Conservation (phyloP, 2,329 filamentous ascomycete genomes). For the Botryotinia globosa region DNA sequence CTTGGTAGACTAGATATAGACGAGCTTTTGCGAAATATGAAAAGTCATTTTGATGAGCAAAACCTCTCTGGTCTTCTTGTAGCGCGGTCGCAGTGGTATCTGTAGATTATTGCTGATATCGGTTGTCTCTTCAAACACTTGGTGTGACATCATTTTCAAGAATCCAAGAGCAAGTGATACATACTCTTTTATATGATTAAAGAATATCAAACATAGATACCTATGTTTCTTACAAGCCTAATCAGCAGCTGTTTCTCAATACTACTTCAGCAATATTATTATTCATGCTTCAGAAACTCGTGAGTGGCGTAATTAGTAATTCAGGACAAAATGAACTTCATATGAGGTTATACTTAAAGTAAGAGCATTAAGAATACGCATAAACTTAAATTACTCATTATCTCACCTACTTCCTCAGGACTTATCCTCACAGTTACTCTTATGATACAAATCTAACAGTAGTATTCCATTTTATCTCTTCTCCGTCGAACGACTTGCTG, state of each 20-base stretch:
- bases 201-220: neutral
- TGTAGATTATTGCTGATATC: neutral
- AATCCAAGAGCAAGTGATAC: neutral
- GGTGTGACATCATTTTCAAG: neutral
- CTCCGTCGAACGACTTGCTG: neutral
- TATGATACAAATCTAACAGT: neutral
- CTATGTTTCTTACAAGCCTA: neutral
- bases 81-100: rapidly evolving
- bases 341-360: rapidly evolving
- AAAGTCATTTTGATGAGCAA: neutral
- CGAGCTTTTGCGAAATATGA: no score
- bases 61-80: neutral
- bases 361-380: rapidly evolving
- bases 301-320: neutral
- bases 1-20: constrained; percentile 23
- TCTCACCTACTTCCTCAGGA: neutral
- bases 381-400: neutral
- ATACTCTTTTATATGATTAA: neutral
- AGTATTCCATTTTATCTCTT: neutral
- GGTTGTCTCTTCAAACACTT: rapidly evolving
- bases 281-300: neutral
- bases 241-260: neutral
- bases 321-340: neutral
- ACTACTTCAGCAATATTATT: neutral
- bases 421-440: no score